phyloP scores from a whole-genome alignment of 352 stramenopile genomes.

The Globisporangium cylindrosporum region DNA sequence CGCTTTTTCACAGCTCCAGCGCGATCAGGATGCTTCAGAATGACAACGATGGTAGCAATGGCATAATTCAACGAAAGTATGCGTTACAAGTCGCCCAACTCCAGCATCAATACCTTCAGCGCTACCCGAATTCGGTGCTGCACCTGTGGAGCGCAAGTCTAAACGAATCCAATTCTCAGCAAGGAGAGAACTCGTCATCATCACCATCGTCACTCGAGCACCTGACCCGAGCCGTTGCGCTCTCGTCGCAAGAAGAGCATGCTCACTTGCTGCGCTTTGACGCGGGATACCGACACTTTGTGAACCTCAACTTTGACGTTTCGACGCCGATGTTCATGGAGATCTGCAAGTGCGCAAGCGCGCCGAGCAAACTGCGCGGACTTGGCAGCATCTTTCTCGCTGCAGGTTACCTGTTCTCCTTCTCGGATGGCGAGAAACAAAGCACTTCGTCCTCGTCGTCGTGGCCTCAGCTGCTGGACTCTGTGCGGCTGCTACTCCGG shows the following conservation, averaged over 20 bases:
- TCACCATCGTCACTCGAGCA: background rate
- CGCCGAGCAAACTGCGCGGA: conserved; percentile 34
- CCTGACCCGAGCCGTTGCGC: conserved; percentile 10
- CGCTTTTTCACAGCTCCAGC: conserved; percentile 28
- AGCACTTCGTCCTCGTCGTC: background rate
- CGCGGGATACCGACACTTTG: conserved; percentile 28
- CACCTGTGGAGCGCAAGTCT: conserved; percentile 36
- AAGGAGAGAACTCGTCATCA: background rate
- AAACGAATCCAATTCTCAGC: background rate
- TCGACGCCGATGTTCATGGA: conserved; percentile 30
- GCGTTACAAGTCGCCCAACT: conserved; percentile 1
- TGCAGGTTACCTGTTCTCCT: conserved; percentile 25
- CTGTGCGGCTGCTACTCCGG: conserved; percentile 36
- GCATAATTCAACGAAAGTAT: conserved; percentile 2
- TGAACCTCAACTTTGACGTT: conserved; percentile 25
- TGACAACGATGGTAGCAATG: background rate
- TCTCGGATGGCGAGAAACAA: background rate
- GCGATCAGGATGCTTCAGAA: conserved; percentile 27
- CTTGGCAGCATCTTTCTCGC: conserved; percentile 42
- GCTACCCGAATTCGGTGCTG: conserved; percentile 29
- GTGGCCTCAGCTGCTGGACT: conserved; percentile 22
- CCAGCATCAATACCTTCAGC: conserved; percentile 19
- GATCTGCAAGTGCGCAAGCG: conserved; percentile 35
- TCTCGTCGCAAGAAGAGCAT: conserved; percentile 18
- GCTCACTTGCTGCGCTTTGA: conserved; percentile 41